Conservation (phyloP, 345 rosid species). For the Durio zibethinus region DNA sequence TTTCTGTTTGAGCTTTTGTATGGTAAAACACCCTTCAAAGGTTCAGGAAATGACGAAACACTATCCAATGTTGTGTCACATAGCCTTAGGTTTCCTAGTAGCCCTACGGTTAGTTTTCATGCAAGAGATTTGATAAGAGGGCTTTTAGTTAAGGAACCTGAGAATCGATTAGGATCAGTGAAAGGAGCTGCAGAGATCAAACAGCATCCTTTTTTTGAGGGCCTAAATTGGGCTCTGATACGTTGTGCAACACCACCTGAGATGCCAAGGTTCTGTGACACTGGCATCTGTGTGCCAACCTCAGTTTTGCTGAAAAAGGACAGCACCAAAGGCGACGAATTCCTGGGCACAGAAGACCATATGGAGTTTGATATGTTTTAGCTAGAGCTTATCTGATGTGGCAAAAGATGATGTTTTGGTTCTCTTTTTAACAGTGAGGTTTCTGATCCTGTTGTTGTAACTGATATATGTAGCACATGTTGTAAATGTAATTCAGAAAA, state of each 20-base stretch:
- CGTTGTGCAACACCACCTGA: conserved; percentile 71
- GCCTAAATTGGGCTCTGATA: conserved; percentile 79
- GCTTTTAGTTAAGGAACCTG: conserved; percentile 62
- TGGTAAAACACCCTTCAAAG: conserved; percentile 74
- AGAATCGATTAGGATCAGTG: conserved; percentile 53
- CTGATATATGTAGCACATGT: background rate
- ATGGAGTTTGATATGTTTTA: conserved; percentile 64
- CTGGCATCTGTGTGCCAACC: conserved; percentile 14
- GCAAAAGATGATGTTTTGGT: background rate
- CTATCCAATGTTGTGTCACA: conserved; percentile 60
- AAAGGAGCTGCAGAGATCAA: conserved; percentile 82
- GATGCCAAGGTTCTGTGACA: conserved; percentile 41
- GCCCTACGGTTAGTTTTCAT: conserved; percentile 54
- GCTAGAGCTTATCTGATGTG: conserved; percentile 5
- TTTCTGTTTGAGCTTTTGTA: conserved; percentile 66
- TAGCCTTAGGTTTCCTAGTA: conserved; percentile 60
- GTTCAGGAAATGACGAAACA: conserved; percentile 64
- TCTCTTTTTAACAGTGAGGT: background rate
- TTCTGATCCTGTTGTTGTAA: conserved; percentile 2
- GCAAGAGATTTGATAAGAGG: conserved; percentile 73
- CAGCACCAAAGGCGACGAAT: conserved; percentile 28
- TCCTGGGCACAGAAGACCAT: conserved; percentile 34
- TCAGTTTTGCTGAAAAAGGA: conserved; percentile 30
- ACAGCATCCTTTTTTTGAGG: conserved; percentile 69
- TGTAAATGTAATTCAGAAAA: conserved; percentile 12